Conservation (phyloP, 371 early-diverging fungal genomes). For the Cokeromyces recurvatus region DNA sequence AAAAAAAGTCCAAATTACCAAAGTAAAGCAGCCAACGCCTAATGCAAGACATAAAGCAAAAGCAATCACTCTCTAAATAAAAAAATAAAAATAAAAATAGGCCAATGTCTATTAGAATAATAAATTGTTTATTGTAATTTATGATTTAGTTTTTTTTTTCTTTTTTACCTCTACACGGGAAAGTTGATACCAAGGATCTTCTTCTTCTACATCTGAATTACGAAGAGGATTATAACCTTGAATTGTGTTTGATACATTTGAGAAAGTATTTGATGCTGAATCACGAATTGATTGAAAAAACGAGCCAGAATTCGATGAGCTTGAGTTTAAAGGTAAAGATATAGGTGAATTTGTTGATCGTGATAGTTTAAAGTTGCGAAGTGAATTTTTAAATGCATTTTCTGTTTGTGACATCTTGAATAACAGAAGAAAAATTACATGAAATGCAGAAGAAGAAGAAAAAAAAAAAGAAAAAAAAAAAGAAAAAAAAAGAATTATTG, state of each 20-base stretch:
- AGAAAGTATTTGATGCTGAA: slow-evolving; percentile 33
- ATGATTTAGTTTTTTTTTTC: too few species aligned
- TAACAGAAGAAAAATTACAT: too few species aligned
- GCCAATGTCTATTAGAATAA: not conserved
- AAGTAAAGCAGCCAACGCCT: slow-evolving; percentile 40
- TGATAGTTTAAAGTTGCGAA: slow-evolving; percentile 36
- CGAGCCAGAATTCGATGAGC: slow-evolving; percentile 1
- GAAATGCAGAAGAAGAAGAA: not conserved
- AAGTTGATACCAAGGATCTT: slow-evolving; percentile 49
- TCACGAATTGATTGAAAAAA: slow-evolving; percentile 32
- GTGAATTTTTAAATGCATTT: slow-evolving; percentile 34
- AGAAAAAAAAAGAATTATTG: too few species aligned
- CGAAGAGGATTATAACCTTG: slow-evolving; percentile 45
- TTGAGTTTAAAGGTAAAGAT: slow-evolving; percentile 23
- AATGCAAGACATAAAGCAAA: slow-evolving; percentile 47
- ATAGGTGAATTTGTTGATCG: slow-evolving; percentile 8
- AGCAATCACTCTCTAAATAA: slow-evolving; percentile 46
- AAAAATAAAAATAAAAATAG: too few species aligned
- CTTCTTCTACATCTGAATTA: slow-evolving; percentile 33
- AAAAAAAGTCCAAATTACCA: too few species aligned
- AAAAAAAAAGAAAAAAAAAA: not conserved
- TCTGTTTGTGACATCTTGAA: slow-evolving; percentile 26
- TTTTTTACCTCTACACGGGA: slow-evolving; percentile 49
- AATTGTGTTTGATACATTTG: slow-evolving; percentile 34
- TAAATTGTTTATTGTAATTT: not conserved